Conservation (phyloP, 305 asterid species). For the Fraxinus sp. region DNA sequence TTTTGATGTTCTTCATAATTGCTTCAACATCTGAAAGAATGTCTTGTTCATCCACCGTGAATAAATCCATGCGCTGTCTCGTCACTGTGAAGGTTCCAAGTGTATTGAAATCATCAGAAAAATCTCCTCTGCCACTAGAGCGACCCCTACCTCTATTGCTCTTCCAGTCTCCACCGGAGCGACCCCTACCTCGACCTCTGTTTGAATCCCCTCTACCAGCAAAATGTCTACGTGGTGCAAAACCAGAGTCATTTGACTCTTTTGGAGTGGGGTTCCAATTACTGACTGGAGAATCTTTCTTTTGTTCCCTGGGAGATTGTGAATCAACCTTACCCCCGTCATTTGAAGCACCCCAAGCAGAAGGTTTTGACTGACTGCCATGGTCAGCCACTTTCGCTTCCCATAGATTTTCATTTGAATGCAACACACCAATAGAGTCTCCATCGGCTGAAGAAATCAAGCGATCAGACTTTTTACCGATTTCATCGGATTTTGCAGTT, state of each 20-base stretch:
- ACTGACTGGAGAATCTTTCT: constrained; percentile 27
- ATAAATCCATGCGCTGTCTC: constrained; percentile 65
- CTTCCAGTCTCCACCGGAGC: constrained; percentile 43
- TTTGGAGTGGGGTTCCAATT: constrained; percentile 41
- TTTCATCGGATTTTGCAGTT: constrained; percentile 9
- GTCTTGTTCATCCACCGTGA: constrained; percentile 85
- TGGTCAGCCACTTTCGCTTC: constrained; percentile 23
- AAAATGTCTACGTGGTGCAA: constrained; percentile 27
- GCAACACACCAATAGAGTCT: constrained; percentile 15
- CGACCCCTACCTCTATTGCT: constrained; percentile 65
- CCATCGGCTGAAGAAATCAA: constrained; percentile 11
- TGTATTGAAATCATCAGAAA: constrained; percentile 48
- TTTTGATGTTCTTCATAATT: constrained; percentile 66
- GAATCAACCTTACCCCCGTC: constrained; percentile 37
- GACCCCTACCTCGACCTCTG: constrained; percentile 45
- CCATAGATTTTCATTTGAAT: constrained; percentile 22
- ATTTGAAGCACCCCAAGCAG: constrained; percentile 47
- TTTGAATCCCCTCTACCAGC: constrained; percentile 27
- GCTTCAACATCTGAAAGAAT: constrained; percentile 60
- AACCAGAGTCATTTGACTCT: constrained; percentile 30
- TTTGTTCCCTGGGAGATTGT: constrained; percentile 27
- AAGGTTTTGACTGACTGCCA: constrained; percentile 29
- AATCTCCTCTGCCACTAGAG: constrained; percentile 49
- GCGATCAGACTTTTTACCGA: constrained; percentile 12
- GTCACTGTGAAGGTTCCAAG: constrained; percentile 51